Base-by-base conservation (phyloP, 1,284 basidiomycete species). In the Fomitopsis schrenkii region DNA sequence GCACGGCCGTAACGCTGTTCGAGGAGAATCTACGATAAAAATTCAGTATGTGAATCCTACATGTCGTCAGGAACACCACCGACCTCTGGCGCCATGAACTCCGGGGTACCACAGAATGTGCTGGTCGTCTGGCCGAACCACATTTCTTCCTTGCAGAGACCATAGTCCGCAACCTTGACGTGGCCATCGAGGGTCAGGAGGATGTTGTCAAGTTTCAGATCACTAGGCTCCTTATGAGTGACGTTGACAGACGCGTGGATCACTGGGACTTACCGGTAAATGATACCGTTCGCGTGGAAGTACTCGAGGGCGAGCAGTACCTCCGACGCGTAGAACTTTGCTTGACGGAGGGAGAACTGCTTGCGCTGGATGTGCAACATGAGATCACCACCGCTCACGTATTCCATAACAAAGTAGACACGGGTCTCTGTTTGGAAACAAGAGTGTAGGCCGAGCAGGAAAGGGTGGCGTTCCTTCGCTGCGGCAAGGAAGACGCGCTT, bases 341-440 rank as follows among this genome's bases (percentile, higher is more conserved):
- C 97, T 72, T 90, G 85, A 17, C 88, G 82, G 10, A 91, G 82
- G 33, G 89, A 90, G 75, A 93, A 93, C 70, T 91, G 90, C 75
- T 90, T 87, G 66, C 88, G 83, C 72, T 93, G 90, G 67, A 93
- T 93, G 74, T 93, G 90, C 60, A 91, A 75, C 90, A 93, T 93
- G 62, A 93, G 78, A 77, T 93, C 90, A 63, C 90, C 90, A 57
- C 90, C 90, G 61, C 85, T 87, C 64, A 93, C 83, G 74, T 87
- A 88, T 75, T 90, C 88, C 88, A 90, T 91, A 64, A 90, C 90
- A 71, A 93, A 91, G 77, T 93, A 93, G 35, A 93, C 93, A 33
- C 97, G 91, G 14, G 97, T 99, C 77, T 99, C 97, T 6, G 97
- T 99, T 79, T 99, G 97, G 88, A 99, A 99, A 82, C 97, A 99